A percentile compares a stretch with the other conserved stretches of the same genome.
phyloP scores from a whole-genome alignment of 2,329 filamentous ascomycete species.

The Fusarium euwallaceae region DNA sequence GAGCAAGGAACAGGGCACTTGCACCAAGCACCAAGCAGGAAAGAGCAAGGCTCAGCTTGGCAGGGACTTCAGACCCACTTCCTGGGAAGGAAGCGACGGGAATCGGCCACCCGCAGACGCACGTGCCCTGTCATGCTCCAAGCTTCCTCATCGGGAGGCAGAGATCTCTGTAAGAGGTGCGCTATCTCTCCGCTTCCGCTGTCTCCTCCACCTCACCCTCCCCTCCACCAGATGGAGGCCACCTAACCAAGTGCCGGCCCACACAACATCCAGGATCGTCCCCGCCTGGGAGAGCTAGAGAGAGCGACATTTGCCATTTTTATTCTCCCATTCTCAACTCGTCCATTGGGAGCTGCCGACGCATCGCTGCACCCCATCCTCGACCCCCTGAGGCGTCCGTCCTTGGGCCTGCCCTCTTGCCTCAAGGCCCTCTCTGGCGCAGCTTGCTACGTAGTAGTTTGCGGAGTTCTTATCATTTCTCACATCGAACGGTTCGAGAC shows the following conservation, averaged over 20 bases:
- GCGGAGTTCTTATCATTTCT: constrained; percentile 5
- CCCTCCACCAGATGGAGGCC: neutral
- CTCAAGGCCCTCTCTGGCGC: neutral
- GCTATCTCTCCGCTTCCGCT: constrained; percentile 28
- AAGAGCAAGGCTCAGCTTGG: constrained; percentile 26
- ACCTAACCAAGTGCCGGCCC: neutral
- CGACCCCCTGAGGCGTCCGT: neutral
- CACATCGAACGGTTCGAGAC: constrained; percentile 5
- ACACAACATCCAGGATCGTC: neutral
- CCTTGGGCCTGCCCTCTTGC: neutral
- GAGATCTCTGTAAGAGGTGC: constrained; percentile 23
- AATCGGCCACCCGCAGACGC: constrained; percentile 41
- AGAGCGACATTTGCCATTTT: neutral
- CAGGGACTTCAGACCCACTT: constrained; percentile 20
- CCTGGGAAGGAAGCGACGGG: constrained; percentile 22
- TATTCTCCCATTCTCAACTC: neutral
- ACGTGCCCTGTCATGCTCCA: constrained; percentile 38
- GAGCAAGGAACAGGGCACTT: constrained; percentile 11
- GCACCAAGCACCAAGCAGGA: neutral
- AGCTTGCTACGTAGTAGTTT: neutral
- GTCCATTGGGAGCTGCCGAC: neutral
- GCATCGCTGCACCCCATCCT: neutral
- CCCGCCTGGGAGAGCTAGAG: neutral
- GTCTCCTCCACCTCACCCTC: constrained; percentile 6
- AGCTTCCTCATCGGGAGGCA: constrained; percentile 33